Percentiles rank a stretch among this genome's conserved stretches.
Evolutionary conservation across 106 monocot species (phyloP).

Genomic region (Iris macrosiphon): DNA sequence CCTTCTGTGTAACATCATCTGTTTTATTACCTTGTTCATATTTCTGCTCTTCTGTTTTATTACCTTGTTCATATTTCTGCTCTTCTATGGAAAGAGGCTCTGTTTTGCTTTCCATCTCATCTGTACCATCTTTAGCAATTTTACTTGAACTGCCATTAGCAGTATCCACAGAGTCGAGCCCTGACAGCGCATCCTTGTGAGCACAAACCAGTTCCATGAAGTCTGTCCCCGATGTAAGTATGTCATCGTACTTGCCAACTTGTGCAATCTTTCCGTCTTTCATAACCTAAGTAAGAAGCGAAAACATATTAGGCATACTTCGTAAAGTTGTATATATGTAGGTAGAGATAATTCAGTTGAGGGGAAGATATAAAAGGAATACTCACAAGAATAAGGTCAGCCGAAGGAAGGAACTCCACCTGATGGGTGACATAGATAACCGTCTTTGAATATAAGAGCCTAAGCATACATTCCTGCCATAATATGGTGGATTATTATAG

Average conservation of each 20-base stretch:
- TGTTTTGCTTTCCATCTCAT: conserved; percentile 1
- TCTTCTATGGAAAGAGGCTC: no score
- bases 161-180: conserved; percentile 33
- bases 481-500: background rate
- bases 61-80: no score
- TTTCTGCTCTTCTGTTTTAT: conserved; percentile 18
- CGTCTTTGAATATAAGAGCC: conserved; percentile 67
- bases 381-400: conserved; percentile 90
- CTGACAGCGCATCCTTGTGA: conserved; percentile 58
- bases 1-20: conserved; percentile 33
- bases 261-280: conserved; percentile 78
- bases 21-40: conserved; percentile 29
- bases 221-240: conserved; percentile 66
- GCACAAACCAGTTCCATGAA: conserved; percentile 87
- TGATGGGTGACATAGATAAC: conserved; percentile 93
- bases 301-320: background rate
- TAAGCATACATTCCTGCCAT: conserved; percentile 72
- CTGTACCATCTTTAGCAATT: conserved; percentile 2
- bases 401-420: conserved; percentile 86
- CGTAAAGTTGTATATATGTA: background rate
- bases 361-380: background rate
- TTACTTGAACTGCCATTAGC: conserved; percentile 8
- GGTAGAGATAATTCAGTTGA: background rate
- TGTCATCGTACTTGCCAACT: conserved; percentile 79
- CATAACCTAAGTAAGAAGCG: conserved; percentile 37